Conservation (phyloP, 163 green algal species). For the Smithsoniella earleae region DNA sequence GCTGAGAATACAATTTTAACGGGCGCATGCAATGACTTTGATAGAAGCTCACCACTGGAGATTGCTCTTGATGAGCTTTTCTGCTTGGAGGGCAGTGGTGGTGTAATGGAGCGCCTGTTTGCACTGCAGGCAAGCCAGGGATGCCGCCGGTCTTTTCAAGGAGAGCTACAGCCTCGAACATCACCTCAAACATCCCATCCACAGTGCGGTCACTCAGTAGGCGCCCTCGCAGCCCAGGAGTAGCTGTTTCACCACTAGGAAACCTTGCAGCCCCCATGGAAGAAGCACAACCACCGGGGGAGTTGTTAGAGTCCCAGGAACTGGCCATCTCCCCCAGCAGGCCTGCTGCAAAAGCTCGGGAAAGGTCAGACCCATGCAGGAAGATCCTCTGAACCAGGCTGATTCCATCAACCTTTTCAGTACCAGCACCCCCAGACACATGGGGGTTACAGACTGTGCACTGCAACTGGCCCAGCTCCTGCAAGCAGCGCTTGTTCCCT, state of each 20-base stretch:
- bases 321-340: conserved; percentile 9
- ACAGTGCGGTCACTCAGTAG: neutral
- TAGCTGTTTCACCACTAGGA: too few relatives aligned
- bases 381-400: neutral
- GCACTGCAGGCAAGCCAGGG: neutral
- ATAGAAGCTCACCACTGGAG: neutral
- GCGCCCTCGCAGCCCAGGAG: neutral
- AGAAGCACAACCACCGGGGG: neutral
- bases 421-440: neutral
- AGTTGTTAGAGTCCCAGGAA: neutral
- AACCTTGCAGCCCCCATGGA: neutral
- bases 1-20: neutral
- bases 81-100: too few relatives aligned
- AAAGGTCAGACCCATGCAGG: neutral
- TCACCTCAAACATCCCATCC: neutral
- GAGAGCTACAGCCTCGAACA: neutral
- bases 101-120: too few relatives aligned
- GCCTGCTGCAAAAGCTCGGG: neutral
- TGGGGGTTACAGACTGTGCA: too few relatives aligned
- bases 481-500: neutral
- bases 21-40: too few relatives aligned
- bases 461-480: neutral
- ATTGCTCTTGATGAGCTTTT: too few relatives aligned
- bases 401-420: neutral
- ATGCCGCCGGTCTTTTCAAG: neutral